Percentiles rank a stretch among this genome's conserved stretches.
Conservation (phyloP, 768 basidiomycete species). For the Daedaleopsis sinensis region DNA sequence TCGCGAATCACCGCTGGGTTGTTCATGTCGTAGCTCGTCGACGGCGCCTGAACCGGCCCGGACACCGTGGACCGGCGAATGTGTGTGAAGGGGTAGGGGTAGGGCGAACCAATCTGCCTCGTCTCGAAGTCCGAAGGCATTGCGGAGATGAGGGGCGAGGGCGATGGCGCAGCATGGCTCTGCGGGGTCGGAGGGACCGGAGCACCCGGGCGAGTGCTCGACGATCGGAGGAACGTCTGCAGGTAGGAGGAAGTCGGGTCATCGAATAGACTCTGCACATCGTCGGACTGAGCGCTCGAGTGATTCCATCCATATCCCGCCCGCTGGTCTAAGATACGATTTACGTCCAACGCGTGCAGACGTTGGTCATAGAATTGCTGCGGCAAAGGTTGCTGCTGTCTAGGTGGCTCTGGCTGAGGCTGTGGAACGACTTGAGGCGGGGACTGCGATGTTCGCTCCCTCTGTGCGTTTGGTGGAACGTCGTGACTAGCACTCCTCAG, state of each 20-base stretch:
- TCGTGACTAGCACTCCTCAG: conserved; percentile 16
- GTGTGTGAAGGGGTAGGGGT: conserved; percentile 77
- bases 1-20: conserved; percentile 60
- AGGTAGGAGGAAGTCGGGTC: conserved; percentile 63
- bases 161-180: conserved; percentile 72
- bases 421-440: conserved; percentile 8
- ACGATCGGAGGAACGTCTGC: conserved; percentile 57
- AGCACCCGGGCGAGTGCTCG: conserved; percentile 60
- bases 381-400: conserved; percentile 7
- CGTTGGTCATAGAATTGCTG: conserved; percentile 20
- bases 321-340: conserved; percentile 19
- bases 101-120: conserved; percentile 63
- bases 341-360: background rate
- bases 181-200: conserved; percentile 83
- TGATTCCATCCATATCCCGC: conserved; percentile 28
- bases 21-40: conserved; percentile 42
- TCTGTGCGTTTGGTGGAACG: conserved; percentile 23
- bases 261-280: conserved; percentile 59
- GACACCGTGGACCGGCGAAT: conserved; percentile 56
- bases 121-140: conserved; percentile 45
- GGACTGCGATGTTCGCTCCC: conserved; percentile 24
- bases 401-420: conserved; percentile 1
- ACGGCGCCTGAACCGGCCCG: conserved; percentile 37
- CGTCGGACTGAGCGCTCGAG: conserved; percentile 48
- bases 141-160: conserved; percentile 63